These are phyloP conservation scores for Zopfia rhizophila DNA, from an alignment of 2,329 filamentous ascomycete genomes.

Conservation along the genomic window DNA sequence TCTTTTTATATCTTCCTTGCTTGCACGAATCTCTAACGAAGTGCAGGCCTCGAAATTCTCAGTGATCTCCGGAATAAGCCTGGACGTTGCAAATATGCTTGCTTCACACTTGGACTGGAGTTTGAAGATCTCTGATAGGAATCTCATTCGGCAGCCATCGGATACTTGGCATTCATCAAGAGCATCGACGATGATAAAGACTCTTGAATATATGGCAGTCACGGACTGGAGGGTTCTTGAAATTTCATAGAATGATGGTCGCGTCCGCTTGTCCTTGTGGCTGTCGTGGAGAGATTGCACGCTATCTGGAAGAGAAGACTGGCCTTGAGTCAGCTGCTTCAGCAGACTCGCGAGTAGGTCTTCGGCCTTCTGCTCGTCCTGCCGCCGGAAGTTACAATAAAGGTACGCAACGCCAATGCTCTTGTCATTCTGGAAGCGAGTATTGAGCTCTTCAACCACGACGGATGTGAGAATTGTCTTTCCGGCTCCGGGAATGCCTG, in stretches of 20 bases:
- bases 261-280: constrained; percentile 24
- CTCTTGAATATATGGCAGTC: constrained; percentile 19
- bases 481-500: constrained; percentile 39
- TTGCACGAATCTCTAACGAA: constrained; percentile 20
- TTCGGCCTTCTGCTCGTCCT: constrained; percentile 26
- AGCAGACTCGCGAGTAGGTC: constrained; percentile 37
- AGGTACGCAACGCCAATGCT: constrained; percentile 41
- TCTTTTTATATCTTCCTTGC: constrained; percentile 16
- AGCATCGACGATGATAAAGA: constrained; percentile 39
- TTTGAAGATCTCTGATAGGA: constrained; percentile 12
- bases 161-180: constrained; percentile 36
- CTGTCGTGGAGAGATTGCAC: constrained; percentile 32
- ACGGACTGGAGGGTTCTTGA: constrained; percentile 24
- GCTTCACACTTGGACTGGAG: constrained; percentile 8
- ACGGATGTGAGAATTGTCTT: constrained; percentile 41
- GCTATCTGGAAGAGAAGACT: constrained; percentile 18
- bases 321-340: constrained; percentile 41
- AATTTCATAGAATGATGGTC: constrained; percentile 30
- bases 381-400: constrained; percentile 39
- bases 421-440: too few species aligned
- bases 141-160: constrained; percentile 13
- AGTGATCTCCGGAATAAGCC: constrained; percentile 15
- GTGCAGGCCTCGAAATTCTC: neutral
- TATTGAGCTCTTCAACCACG: too few species aligned
- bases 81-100: constrained; percentile 16